These are phyloP conservation scores for Colletotrichum liaoningense DNA, from an alignment of 2,329 filamentous ascomycete genomes.

Conservation along the genomic window DNA sequence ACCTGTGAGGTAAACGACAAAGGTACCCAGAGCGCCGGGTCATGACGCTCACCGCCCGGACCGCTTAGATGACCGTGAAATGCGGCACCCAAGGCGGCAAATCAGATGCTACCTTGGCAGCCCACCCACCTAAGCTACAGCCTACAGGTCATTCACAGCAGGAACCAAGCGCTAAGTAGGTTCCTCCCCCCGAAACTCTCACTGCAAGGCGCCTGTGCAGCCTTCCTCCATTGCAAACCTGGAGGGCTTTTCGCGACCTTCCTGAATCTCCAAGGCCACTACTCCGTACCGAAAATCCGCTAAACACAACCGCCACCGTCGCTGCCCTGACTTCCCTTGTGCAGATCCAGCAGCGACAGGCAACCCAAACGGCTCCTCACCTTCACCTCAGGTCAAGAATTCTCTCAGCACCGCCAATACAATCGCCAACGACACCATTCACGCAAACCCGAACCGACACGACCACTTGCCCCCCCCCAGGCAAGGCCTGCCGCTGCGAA, in stretches of 20 bases:
- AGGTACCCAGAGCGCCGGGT: neutral
- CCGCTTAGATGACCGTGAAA: constrained; percentile 3
- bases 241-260: neutral
- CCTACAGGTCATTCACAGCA: constrained; percentile 1
- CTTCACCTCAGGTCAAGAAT: constrained; percentile 11
- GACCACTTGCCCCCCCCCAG: constrained; percentile 9
- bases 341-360: constrained; percentile 12
- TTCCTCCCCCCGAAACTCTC: neutral
- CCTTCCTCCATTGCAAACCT: neutral
- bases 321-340: constrained; percentile 5
- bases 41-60: constrained; percentile 22
- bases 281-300: constrained; percentile 1
- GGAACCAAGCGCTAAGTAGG: neutral
- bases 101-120: neutral
- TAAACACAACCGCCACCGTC: constrained; percentile 13
- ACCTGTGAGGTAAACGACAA: neutral
- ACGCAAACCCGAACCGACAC: constrained; percentile 4
- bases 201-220: neutral
- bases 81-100: neutral
- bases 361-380: constrained; percentile 12
- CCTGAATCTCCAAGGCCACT: neutral
- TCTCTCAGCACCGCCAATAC: constrained; percentile 18
- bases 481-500: constrained; percentile 23
- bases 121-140: neutral
- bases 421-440: neutral